Evolutionary conservation across 208 protist genomes (phyloP), one percentile per base, ranked within the genome.

Genomic region (Herpetomonas tarakana): DNA sequence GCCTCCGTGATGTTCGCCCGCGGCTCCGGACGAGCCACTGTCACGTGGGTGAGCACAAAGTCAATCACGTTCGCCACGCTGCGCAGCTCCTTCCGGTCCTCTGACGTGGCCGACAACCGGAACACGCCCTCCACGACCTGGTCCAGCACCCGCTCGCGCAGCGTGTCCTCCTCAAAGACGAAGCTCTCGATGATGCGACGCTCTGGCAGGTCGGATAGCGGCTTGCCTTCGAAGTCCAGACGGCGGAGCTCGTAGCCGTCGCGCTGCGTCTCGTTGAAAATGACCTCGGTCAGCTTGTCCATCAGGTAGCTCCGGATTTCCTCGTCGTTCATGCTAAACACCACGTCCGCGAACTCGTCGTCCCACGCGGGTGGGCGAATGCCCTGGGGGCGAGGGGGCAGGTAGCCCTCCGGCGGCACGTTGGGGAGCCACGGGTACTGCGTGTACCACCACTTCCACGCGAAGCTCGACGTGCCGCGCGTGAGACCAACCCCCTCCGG

Each of bases 371-470:
- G 65, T 16, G 91, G 88, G 3, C 77, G 69, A 35, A 83, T 66
- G 35, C 77, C 77, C 28, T 66, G 47, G 30, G 74, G 78, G 4
- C 26, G 53, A 0, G 75, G 76, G 0, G 55, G 26, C 12, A 44
- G 28, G 71, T 87, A 87, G 65, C 68, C 74, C 29, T 68, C 63
- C 16, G 85, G 78, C 9, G 85, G 62, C 0, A 94, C 80, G 53
- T 97, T 94, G 14, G 91, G 84, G 44, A 97, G 69, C 83, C 82
- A 93, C 55, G 88, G 88, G 65, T 94, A 86, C 71, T 97, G 91
- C 55, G 87, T 93, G 62, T 94, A 77, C 91, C 91, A 97, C 88
- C 91, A 97, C 66, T 80, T 78, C 86, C 86, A 94, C 51, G 91
- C 87, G 16, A 71, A 74, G 29, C 77, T 45, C 21, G 80, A 87